Conservation (phyloP, 768 basidiomycete genomes). For the Boletus pseudo-olivaceus region DNA sequence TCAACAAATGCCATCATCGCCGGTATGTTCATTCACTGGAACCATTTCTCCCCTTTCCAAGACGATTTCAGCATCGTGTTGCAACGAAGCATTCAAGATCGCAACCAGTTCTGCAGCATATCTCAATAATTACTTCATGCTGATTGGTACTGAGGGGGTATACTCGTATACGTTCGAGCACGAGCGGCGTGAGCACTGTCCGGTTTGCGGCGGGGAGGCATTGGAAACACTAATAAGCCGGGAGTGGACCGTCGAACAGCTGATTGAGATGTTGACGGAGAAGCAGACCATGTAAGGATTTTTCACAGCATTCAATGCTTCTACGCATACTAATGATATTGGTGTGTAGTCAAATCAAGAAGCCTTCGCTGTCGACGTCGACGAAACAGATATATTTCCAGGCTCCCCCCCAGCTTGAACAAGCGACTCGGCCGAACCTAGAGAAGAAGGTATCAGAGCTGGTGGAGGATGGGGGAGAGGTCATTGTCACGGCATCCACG, state of each 20-base stretch:
- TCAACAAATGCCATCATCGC: conserved; percentile 98
- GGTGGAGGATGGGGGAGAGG: conserved; percentile 68
- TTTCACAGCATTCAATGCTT: not conserved
- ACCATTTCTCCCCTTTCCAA: not conserved
- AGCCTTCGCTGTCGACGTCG: conserved; percentile 82
- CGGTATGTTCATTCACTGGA: conserved; percentile 43
- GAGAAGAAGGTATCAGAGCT: conserved; percentile 83
- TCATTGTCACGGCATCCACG: conserved; percentile 84
- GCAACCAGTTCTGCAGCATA: conserved; percentile 93
- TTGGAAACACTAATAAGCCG: conserved; percentile 67
- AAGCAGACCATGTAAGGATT: conserved; percentile 82
- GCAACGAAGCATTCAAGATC: conserved; percentile 99
- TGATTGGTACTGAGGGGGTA: conserved; percentile 93
- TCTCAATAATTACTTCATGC: conserved; percentile 97
- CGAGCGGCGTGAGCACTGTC: conserved; percentile 89
- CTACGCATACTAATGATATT: not conserved
- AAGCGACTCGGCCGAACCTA: conserved; percentile 87
- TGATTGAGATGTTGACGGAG: conserved; percentile 86
- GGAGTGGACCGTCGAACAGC: conserved; percentile 76
- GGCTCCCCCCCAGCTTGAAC: conserved; percentile 87
- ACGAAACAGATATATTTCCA: conserved; percentile 85
- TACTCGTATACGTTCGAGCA: conserved; percentile 98
- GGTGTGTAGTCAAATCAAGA: conserved; percentile 84
- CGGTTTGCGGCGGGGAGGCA: conserved; percentile 93
- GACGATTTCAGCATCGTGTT: conserved; percentile 73